These are phyloP conservation scores for Jimgerdemannia lactiflua DNA, from an alignment of 192 early-diverging fungal species.

Conservation along the genomic window DNA sequence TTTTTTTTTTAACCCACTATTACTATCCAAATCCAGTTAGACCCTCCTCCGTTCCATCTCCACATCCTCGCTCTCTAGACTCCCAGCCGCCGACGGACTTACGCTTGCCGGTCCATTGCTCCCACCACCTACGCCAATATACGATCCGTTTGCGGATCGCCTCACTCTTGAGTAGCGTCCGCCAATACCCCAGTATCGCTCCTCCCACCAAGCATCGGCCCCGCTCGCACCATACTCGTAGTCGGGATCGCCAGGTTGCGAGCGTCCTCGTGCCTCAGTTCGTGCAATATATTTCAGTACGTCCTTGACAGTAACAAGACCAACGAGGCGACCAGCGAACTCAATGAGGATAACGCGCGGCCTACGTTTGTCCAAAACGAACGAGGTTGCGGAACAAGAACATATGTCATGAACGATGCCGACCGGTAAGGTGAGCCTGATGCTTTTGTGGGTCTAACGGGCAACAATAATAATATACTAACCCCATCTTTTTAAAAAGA, in stretches of 20 bases:
- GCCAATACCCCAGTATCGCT: neutral
- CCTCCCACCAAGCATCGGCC: neutral
- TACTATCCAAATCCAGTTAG: too few species aligned
- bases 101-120: neutral
- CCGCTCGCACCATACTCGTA: constrained; percentile 4
- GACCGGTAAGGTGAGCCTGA: too few species aligned
- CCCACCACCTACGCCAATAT: neutral
- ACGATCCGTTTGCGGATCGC: neutral
- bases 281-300: constrained; percentile 58
- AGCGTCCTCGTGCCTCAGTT: constrained; percentile 36
- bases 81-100: neutral
- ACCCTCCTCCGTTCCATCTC: neutral
- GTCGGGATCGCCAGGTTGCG: constrained; percentile 7
- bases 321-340: constrained; percentile 55
- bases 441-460: too few species aligned
- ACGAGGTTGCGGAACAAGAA: neutral
- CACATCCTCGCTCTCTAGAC: neutral
- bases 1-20: too few species aligned
- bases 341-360: constrained; percentile 71
- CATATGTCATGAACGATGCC: neutral
- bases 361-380: constrained; percentile 10
- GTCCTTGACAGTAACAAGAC: constrained; percentile 78
- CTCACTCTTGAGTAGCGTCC: neutral
- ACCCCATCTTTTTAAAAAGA: constrained; percentile 83
- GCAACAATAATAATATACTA: neutral